Evolutionary conservation across 441 rosid genomes (phyloP), one percentile per base, ranked within the genome.

Genomic region (Jatropha podagrica): DNA sequence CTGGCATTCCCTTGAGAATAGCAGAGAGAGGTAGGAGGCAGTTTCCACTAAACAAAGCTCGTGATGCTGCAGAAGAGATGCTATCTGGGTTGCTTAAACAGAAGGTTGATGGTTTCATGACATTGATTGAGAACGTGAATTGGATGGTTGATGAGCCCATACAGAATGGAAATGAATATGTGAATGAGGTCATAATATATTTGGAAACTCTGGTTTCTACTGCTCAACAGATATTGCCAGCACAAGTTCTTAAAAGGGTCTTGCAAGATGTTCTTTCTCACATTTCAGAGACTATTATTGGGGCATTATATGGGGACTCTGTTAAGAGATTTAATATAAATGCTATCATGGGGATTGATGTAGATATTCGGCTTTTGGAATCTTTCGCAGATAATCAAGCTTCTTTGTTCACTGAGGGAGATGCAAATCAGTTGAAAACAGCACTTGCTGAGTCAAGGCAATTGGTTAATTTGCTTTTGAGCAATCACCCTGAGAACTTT

Each of bases 1-100:
- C 98, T 0, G 99, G 99, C 4, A 85, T 95, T 81, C 96, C 98
- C 2, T 83, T 90, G 80, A 88, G 99, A 77, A 91, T 95, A 93
- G 94, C 88, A 7, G 99, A 95, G 84, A 93, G 95, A 83, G 88
- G 92, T 76, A 88, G 96, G 84, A 86, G 98, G 85, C 97, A 88
- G 80, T 95, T 95, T 80, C 98, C 99, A 2, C 84, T 95, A 27
- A 95, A 81, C 69, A 90, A 88, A 80, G 84, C 98, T 15, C 98
- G 93, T 63, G 95, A 91, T 84, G 94, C 90, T 58, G 97, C 98
- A 0, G 99, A 93, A 78, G 98, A 90, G 9, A 91, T 86, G 78
- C 88, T 95, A 40, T 95, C 96, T 38, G 96, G 99, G 67, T 69
- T 95, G 90, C 98, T 95, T 48, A 95, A 95, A 80, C 82, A 79